Evolutionary conservation across 1,139 yeast genomes (phyloP).

Genomic region (Taiozyma sp.): DNA sequence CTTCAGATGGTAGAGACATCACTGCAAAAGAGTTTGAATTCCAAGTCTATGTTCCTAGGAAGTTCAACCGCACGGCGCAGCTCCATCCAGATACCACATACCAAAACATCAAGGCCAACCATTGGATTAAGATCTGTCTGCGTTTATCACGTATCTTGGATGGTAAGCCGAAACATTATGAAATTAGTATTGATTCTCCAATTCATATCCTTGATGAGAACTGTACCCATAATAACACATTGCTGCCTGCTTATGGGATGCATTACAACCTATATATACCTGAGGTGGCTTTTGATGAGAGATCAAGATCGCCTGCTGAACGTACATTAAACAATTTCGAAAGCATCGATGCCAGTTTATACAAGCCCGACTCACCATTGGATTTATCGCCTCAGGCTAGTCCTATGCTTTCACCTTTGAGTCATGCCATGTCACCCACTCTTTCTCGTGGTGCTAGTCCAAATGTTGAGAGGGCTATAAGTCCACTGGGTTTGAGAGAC

Average conservation of each 20-base stretch:
- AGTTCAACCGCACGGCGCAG: slow-evolving; percentile 40
- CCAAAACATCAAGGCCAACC: slow-evolving; percentile 75
- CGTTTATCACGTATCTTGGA: slow-evolving; percentile 62
- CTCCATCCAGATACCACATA: slow-evolving; percentile 83
- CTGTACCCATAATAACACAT: slow-evolving; percentile 71
- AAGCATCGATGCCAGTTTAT: slow-evolving; percentile 25
- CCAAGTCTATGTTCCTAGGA: slow-evolving; percentile 72
- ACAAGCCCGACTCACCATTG: slow-evolving; percentile 39
- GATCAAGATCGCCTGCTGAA: slow-evolving; percentile 34
- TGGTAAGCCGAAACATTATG: slow-evolving; percentile 77
- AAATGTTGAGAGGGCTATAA: not conserved
- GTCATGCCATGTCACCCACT: slow-evolving; percentile 30
- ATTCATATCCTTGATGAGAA: slow-evolving; percentile 55
- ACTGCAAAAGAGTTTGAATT: slow-evolving; percentile 69
- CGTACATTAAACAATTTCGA: slow-evolving; percentile 16
- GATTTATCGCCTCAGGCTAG: slow-evolving; percentile 52
- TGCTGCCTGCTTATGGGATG: slow-evolving; percentile 41
- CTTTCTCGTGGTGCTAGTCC: slow-evolving; percentile 60
- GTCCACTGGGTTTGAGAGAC: not conserved
- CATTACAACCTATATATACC: slow-evolving; percentile 36
- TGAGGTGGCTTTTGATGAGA: slow-evolving; percentile 28
- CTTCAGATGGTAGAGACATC: slow-evolving; percentile 31
- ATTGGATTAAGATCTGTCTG: slow-evolving; percentile 87
- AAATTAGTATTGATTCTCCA: slow-evolving; percentile 88
- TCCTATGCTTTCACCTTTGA: slow-evolving; percentile 33